Base-by-base conservation (phyloP, 306 rosid genomes). In the Cercis canadensis region DNA sequence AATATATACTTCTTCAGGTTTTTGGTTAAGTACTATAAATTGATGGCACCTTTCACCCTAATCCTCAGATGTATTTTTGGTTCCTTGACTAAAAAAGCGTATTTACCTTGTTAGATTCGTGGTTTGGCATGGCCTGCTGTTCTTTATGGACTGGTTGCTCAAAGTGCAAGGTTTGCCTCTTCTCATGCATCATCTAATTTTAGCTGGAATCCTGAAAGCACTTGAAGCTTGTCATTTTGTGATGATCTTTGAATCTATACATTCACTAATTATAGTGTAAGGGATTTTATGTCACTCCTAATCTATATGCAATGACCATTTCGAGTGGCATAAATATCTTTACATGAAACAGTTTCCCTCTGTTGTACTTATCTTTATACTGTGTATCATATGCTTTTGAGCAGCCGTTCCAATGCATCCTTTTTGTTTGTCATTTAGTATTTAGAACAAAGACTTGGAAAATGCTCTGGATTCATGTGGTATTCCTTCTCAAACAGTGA, bases 41-140 rank as follows among this genome's bases (percentile, higher is more conserved):
- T 59, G 29, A 59, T 40, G 33, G 31, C 37, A n/a, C 29, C 39
- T 59, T 50, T 50, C 15, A 47, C 34, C 15, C 36, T 66, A 43
- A 54, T 52, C 32, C 40, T 24, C 54, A 14, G 17, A 58, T 40
- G 40, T 52, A 55, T 24, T 54, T 45, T 69, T 12, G 39, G 62
- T 37, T 53, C 12, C 16, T 24, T 54, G 55, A 69, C 74, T 55
- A 24, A 55, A 41, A 62, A 54, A 31, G 44, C n/a, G 16, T 7
- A 17, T 76, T 83, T 86, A 8, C 62, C 0, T 55, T 75, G 82
- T 60, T 78, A 87, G 92, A 82, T 89, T 80, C 84, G 96, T 59
- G 88, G 92, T 66, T 87, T 89, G 80, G 92, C 96, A 51, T 89
- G 96, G 96, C 92, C 96, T 15, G 92, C 86, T 53, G 58, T 87